Percentiles rank a stretch among this genome's conserved stretches.
phyloP scores from a whole-genome alignment of 345 rosid species.

The Acer yangbiense region DNA sequence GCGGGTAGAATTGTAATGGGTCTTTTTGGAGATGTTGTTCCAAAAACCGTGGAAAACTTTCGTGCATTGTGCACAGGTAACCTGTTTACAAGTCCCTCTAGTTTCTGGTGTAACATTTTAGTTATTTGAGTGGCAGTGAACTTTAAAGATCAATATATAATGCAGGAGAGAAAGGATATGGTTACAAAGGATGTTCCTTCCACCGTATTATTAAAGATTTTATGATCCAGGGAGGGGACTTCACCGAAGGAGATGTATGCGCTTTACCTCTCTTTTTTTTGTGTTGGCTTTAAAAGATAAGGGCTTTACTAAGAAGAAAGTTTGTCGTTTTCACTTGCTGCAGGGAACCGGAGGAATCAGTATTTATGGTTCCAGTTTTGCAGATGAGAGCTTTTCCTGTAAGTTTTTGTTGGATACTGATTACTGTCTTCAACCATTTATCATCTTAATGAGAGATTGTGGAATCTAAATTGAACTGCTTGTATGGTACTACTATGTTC shows the following conservation, averaged over 20 bases:
- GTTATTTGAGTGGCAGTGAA: conserved; percentile 6
- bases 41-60: conserved; percentile 84
- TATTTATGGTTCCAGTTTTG: conserved; percentile 76
- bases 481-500: conserved; percentile 8
- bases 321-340: conserved; percentile 9
- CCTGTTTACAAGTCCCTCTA: conserved; percentile 15
- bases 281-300: neutral
- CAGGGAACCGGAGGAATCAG: conserved; percentile 96
- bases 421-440: neutral
- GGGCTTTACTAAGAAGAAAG: conserved; percentile 10
- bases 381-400: conserved; percentile 80
- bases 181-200: conserved; percentile 83
- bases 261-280: conserved; percentile 15
- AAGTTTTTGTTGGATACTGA: conserved; percentile 33
- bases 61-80: conserved; percentile 83
- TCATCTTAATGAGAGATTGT: conserved; percentile 2
- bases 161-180: conserved; percentile 88
- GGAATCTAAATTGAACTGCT: conserved; percentile 1
- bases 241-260: conserved; percentile 74
- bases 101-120: neutral
- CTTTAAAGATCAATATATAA: conserved; percentile 8
- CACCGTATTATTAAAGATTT: conserved; percentile 92
- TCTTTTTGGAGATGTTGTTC: conserved; percentile 80
- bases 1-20: conserved; percentile 85
- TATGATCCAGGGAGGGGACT: conserved; percentile 98